Conservation (phyloP, 371 early-diverging fungal species). For the Mortierella polycephala region DNA sequence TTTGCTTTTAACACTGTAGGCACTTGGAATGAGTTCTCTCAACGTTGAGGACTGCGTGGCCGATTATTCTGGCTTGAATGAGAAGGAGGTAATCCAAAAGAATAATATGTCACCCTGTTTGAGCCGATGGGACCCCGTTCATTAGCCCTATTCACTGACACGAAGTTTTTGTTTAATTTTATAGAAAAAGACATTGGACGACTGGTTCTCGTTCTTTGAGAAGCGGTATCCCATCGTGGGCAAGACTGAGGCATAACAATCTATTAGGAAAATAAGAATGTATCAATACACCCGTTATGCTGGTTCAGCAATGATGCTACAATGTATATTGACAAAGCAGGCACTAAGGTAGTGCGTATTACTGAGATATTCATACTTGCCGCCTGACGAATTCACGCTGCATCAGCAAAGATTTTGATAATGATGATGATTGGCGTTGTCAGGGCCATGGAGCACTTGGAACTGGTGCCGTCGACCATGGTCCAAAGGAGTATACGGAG, state of each 20-base stretch:
- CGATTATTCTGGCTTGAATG: conserved; percentile 72
- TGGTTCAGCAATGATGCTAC: no score
- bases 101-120: neutral
- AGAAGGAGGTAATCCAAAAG: conserved; percentile 66
- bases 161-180: neutral
- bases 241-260: conserved; percentile 30
- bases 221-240: conserved; percentile 84
- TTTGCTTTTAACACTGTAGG: conserved; percentile 54
- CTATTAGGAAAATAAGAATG: neutral
- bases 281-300: neutral
- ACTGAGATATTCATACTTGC: no score
- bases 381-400: no score
- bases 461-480: no score
- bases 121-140: neutral
- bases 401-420: no score
- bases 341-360: no score
- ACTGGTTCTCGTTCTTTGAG: conserved; percentile 81
- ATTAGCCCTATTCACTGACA: neutral
- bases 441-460: no score
- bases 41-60: conserved; percentile 80
- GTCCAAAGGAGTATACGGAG: neutral
- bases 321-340: no score
- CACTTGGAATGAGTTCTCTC: conserved; percentile 80
- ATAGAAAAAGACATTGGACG: conserved; percentile 74
- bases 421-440: no score